Conservation (phyloP, 1,284 basidiomycete genomes). For the Ceratobasidium sp. region DNA sequence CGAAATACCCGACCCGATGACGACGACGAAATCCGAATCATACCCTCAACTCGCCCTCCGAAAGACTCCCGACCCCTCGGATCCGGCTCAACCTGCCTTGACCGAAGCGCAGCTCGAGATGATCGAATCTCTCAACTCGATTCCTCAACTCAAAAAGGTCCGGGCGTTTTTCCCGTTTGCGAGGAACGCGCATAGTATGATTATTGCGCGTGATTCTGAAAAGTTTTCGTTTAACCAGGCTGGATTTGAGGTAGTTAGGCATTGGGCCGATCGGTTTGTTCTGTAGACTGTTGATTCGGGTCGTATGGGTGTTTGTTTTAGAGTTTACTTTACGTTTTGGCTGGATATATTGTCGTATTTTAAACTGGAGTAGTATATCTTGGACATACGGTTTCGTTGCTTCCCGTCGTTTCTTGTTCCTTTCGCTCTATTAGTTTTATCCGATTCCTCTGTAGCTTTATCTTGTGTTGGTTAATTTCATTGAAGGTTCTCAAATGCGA, state of each 20-base stretch:
- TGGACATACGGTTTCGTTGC: too few species aligned
- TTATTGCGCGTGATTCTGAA: slow-evolving; percentile 70
- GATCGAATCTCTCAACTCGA: slow-evolving; percentile 63
- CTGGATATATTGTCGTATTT: too few species aligned
- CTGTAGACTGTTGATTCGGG: slow-evolving; percentile 45
- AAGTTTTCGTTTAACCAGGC: slow-evolving; percentile 62
- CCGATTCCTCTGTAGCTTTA: too few species aligned
- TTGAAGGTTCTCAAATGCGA: too few species aligned
- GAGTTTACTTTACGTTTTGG: too few species aligned
- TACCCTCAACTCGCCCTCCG: background rate
- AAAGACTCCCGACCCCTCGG: slow-evolving; percentile 44
- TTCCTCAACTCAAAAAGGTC: slow-evolving; percentile 72
- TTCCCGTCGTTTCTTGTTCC: too few species aligned
- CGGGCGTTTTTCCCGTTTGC: slow-evolving; percentile 65
- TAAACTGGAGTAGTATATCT: too few species aligned
- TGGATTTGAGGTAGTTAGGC: slow-evolving; percentile 68
- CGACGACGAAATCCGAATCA: slow-evolving; percentile 38
- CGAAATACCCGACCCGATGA: background rate
- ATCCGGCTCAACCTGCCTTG: slow-evolving; percentile 56
- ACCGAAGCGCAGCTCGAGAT: slow-evolving; percentile 62
- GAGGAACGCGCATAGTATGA: slow-evolving; percentile 70
- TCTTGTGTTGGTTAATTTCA: too few species aligned
- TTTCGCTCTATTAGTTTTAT: too few species aligned
- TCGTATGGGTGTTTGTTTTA: background rate
- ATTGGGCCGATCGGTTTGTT: slow-evolving; percentile 74